phyloP scores from a whole-genome alignment of 1,139 yeast species.

The Hyphopichia pseudoburtonii region DNA sequence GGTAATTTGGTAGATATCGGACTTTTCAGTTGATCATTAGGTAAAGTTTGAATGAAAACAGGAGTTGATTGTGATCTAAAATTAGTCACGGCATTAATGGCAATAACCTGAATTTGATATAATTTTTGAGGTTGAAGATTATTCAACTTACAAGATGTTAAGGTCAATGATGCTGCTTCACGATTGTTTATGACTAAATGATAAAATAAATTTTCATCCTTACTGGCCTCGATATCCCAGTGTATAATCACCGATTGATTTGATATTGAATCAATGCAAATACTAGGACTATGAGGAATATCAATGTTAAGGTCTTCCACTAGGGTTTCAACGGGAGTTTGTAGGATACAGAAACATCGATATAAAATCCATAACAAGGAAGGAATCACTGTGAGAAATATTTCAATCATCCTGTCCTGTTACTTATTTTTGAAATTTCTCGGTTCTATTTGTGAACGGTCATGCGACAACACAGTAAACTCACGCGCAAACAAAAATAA shows the following conservation, averaged over 20 bases:
- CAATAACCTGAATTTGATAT: conserved; percentile 41
- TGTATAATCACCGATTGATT: conserved; percentile 34
- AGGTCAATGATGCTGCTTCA: conserved; percentile 40
- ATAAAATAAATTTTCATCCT: conserved; percentile 37
- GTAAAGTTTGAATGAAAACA: conserved; percentile 20
- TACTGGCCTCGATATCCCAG: conserved; percentile 39
- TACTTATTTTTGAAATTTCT: too few species aligned
- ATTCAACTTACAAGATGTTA: conserved; percentile 38
- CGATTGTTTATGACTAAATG: conserved; percentile 35
- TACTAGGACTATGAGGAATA: conserved; percentile 42
- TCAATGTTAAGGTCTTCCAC: conserved; percentile 39
- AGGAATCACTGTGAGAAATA: conserved; percentile 42
- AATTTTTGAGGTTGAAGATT: conserved; percentile 28
- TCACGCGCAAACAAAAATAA: too few species aligned
- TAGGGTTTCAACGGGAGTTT: conserved; percentile 38
- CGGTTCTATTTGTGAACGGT: too few species aligned
- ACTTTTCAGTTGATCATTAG: conserved; percentile 1
- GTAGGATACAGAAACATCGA: conserved; percentile 36
- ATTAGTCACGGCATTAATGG: conserved; percentile 37
- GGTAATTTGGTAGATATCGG: conserved; percentile 5
- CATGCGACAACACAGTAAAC: too few species aligned
- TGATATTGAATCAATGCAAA: conserved; percentile 40
- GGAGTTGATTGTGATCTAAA: conserved; percentile 38
- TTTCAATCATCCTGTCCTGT: conserved; percentile 38
- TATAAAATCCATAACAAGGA: conserved; percentile 44